Evolutionary conservation across 2,329 filamentous ascomycete genomes (phyloP), one percentile per base, ranked within the genome.

Genomic region (Ophiosphaerella korrae): DNA sequence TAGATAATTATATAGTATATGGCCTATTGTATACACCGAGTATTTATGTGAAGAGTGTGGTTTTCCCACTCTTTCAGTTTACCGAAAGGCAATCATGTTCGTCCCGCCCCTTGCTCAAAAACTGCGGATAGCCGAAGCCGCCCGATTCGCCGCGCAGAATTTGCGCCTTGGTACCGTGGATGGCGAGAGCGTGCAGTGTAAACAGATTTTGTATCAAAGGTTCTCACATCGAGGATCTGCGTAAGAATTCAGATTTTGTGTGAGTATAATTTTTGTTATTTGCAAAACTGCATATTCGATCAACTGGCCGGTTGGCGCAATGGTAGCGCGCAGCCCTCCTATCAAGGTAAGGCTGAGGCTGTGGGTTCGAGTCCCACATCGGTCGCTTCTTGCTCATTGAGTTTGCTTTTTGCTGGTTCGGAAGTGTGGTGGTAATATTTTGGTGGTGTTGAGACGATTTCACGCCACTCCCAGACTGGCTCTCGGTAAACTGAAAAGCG

Each of bases 261-360:
- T n/a, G 31, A 18, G 42, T 48, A 45, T n/a, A 23, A 26, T 35
- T 37, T 44, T 1, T 48, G 45, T 41, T 18, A 35, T 43, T 36
- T 5, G 13, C 2, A 21, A 2, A 32, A 40, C 9, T 34, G 44
- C 37, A 48, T 52, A 45, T 47, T 34, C 38, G 51, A 47, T 3
- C 14, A 16, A 18, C 45, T 50, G 67, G 66, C 66, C 62, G 63
- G 67, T 60, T 72, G 67, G 68, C 68, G 68, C 68, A 72, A 72
- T 72, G 68, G 68, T 71, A 72, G 68, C 68, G 68, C 68, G 68
- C 66, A 65, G 67, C 66, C 68, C 68, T 72, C 68, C 68, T 72
- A 72, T 2, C 5, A 4, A 24, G 6, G 21, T 12, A 26, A 8
- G n/a, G 13, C 26, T 29, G 26, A 72, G 68, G 66, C 67, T 64